Evolutionary conservation across 139 green algal species (phyloP).

Genomic region (Chlorella sp.): DNA sequence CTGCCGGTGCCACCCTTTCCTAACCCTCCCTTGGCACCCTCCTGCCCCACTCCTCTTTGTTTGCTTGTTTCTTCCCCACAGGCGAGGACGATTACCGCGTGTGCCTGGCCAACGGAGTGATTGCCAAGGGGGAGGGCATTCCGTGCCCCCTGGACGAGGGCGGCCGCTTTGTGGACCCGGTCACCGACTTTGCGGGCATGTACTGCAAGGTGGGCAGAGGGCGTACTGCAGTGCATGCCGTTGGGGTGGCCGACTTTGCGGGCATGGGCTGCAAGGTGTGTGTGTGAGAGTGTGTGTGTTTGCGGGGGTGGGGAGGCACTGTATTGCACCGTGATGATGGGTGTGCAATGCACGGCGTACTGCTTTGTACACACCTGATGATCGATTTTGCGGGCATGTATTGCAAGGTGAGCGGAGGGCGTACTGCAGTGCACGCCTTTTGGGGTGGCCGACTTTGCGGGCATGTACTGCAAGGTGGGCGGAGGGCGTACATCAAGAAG

Average conservation of each 20-base stretch:
- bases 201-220: conserved; percentile 40
- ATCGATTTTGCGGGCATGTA: conserved; percentile 80
- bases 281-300: too few relatives aligned
- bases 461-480: too few relatives aligned
- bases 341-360: neutral
- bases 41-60: neutral
- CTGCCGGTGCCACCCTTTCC: neutral
- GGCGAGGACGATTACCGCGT: conserved; percentile 98
- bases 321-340: too few relatives aligned
- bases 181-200: conserved; percentile 83
- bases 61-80: neutral
- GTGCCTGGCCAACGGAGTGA: conserved; percentile 85
- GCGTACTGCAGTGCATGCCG: neutral
- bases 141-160: conserved; percentile 92
- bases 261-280: too few relatives aligned
- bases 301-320: too few relatives aligned
- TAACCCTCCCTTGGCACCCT: neutral
- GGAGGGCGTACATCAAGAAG: too few relatives aligned
- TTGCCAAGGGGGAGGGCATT: conserved; percentile 80
- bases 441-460: too few relatives aligned
- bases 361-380: conserved; percentile 81
- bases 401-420: too few relatives aligned
- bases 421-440: too few relatives aligned
- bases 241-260: too few relatives aligned
- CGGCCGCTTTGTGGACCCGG: conserved; percentile 85